Evolutionary conservation across 257 asterid genomes (phyloP).

Genomic region (Jaltomata sinuosa): DNA sequence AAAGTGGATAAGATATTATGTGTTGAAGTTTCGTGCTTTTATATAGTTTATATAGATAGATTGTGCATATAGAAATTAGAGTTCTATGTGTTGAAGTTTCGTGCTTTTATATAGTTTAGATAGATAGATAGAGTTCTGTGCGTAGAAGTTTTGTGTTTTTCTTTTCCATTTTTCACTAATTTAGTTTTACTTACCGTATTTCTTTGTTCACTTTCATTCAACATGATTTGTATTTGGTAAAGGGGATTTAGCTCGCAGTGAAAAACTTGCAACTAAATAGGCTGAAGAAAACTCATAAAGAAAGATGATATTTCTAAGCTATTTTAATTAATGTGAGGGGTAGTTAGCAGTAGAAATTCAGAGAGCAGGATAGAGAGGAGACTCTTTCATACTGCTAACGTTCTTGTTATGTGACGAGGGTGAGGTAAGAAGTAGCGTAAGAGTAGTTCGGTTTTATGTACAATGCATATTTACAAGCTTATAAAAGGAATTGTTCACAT

Average conservation of each 20-base stretch:
- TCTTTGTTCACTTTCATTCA: background rate
- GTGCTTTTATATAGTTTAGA: no score
- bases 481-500: no score
- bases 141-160: no score
- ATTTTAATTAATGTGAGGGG: background rate
- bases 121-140: no score
- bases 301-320: background rate
- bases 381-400: no score
- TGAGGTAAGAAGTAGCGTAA: no score
- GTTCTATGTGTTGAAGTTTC: no score
- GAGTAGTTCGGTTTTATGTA: no score
- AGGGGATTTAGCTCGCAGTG: background rate
- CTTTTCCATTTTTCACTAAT: background rate
- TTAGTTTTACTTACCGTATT: background rate
- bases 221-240: background rate
- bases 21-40: background rate
- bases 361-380: no score
- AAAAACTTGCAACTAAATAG: background rate
- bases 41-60: background rate
- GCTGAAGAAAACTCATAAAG: background rate
- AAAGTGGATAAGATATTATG: background rate
- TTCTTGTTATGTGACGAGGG: no score
- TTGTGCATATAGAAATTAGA: background rate
- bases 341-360: background rate
- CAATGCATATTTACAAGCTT: no score